A percentile compares a stretch with the other conserved stretches of the same genome.
Conservation (phyloP, 805 yeast genomes). For the Yarrowia alimentaria region DNA sequence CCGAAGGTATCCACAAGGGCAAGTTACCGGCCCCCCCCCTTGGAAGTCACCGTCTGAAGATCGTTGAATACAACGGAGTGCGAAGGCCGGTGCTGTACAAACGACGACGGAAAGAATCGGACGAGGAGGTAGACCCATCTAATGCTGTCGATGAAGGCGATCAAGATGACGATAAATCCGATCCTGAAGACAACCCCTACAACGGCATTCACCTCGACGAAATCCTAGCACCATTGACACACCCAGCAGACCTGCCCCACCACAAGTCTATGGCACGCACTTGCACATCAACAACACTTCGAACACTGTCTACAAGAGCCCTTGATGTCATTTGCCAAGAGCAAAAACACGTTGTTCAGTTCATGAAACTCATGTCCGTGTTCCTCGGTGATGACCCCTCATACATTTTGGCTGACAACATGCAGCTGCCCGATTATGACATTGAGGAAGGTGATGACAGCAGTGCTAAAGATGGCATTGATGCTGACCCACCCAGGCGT, state of each 20-base stretch:
- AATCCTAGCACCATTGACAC: conserved; percentile 71
- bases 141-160: no score
- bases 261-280: conserved; percentile 70
- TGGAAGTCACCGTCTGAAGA: conserved; percentile 35
- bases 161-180: no score
- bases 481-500: no score
- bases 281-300: conserved; percentile 56
- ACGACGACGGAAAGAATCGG: no score
- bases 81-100: conserved; percentile 36
- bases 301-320: conserved; percentile 65
- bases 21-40: conserved; percentile 40
- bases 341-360: conserved; percentile 68
- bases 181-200: no score
- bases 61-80: conserved; percentile 36
- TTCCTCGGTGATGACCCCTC: conserved; percentile 85
- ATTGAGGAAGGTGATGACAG: conserved; percentile 28
- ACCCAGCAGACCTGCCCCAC: conserved; percentile 72
- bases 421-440: conserved; percentile 64
- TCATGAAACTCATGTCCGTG: conserved; percentile 69
- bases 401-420: conserved; percentile 58
- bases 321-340: conserved; percentile 78
- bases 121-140: no score
- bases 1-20: conserved; percentile 49
- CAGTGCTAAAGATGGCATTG: no score
- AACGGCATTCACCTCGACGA: conserved; percentile 52